phyloP scores from a whole-genome alignment of 2,329 filamentous ascomycete species.

The Cercospora zeina region DNA sequence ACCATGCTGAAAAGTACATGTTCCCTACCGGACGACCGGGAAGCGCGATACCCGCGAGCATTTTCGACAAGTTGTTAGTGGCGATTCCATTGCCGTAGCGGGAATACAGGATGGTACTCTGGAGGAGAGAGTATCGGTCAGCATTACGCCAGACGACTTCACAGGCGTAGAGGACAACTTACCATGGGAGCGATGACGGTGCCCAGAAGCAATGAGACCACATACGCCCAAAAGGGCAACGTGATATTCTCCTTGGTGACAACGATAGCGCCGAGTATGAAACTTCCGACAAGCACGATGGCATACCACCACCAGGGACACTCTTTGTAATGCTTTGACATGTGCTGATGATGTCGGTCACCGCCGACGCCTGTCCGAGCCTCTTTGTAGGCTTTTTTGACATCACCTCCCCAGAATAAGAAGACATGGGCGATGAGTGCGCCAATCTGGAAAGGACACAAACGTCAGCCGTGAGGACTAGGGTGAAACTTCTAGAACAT shows the following conservation, averaged over 20 bases:
- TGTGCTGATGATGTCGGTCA: conserved; percentile 56
- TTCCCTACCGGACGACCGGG: conserved; percentile 57
- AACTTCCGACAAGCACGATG: conserved; percentile 36
- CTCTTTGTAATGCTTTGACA: conserved; percentile 57
- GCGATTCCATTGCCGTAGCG: conserved; percentile 57
- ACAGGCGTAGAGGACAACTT: conserved; percentile 6
- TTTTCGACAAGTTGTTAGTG: conserved; percentile 60
- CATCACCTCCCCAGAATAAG: conserved; percentile 59
- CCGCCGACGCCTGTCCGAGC: conserved; percentile 48
- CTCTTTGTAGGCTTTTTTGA: conserved; percentile 51
- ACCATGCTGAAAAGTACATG: conserved; percentile 62
- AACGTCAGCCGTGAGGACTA: not conserved
- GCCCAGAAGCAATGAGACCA: conserved; percentile 33
- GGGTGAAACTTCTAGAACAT: conserved; percentile 2
- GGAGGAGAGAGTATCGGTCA: not conserved
- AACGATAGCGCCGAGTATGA: conserved; percentile 35
- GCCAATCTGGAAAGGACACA: conserved; percentile 46
- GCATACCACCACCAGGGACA: conserved; percentile 44
- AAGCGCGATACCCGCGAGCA: conserved; percentile 56
- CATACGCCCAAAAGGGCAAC: conserved; percentile 40
- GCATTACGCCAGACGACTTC: not conserved
- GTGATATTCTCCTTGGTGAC: conserved; percentile 38
- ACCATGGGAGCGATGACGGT: conserved; percentile 52
- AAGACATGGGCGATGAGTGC: conserved; percentile 55
- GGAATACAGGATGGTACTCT: conserved; percentile 47